phyloP scores from a whole-genome alignment of 1,284 basidiomycete species.

The Puccinia coronata region DNA sequence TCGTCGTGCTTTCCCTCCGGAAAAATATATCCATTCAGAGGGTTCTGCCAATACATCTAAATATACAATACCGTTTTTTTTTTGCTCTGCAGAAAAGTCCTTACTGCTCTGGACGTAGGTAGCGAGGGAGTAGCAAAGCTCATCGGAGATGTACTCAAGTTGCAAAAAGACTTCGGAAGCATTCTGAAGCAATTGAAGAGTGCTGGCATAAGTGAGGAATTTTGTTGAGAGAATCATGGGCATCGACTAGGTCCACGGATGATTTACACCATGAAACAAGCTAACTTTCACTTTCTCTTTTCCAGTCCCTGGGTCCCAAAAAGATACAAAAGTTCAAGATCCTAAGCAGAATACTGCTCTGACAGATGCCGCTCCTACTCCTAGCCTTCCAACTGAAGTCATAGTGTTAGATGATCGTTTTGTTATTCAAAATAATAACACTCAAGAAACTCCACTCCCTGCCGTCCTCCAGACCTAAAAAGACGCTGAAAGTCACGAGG shows the following conservation, averaged over 20 bases:
- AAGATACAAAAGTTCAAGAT: background rate
- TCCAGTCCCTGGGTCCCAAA: background rate
- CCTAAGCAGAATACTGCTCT: background rate
- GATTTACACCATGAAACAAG: too few relatives aligned
- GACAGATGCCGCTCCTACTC: background rate
- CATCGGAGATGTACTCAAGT: background rate
- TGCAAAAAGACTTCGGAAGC: background rate
- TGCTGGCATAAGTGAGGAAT: background rate
- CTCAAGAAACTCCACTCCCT: background rate
- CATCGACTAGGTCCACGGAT: background rate
- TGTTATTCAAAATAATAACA: background rate
- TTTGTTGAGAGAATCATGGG: background rate
- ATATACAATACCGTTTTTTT: too few relatives aligned
- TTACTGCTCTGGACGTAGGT: background rate
- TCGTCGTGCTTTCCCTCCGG: too few relatives aligned
- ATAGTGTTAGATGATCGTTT: background rate
- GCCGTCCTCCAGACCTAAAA: too few relatives aligned
- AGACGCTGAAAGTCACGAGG: too few relatives aligned
- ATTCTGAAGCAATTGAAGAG: slow-evolving; percentile 1
- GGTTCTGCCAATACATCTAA: too few relatives aligned
- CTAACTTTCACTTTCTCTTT: background rate
- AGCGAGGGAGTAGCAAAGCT: background rate
- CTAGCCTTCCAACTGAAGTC: background rate
- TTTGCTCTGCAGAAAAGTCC: too few relatives aligned
- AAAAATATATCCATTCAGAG: too few relatives aligned